Conservation (phyloP, 1,284 basidiomycete genomes). For the Irpex sp. region DNA sequence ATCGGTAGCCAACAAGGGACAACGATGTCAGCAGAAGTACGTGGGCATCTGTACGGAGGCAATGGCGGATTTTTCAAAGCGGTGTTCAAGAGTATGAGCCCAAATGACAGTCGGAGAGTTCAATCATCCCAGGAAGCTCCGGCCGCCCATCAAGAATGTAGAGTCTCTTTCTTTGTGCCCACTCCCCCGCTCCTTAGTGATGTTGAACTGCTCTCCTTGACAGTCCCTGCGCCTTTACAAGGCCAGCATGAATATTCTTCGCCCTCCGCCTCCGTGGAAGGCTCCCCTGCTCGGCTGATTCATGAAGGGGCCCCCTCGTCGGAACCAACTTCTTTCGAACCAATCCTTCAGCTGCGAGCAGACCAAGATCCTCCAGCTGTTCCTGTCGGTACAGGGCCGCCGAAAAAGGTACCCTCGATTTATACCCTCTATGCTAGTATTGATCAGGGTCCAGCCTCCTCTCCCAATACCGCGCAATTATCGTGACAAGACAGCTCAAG, state of each 20-base stretch:
- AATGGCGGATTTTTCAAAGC: slow-evolving; percentile 17
- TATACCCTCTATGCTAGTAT: not conserved
- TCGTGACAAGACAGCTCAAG: not conserved
- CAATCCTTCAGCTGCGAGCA: no score
- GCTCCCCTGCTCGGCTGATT: no score
- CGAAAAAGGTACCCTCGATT: not conserved
- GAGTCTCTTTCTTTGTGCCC: no score
- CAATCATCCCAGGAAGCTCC: not conserved
- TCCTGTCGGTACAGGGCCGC: not conserved
- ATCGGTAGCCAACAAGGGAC: not conserved
- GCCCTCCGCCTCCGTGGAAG: no score
- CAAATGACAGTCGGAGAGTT: not conserved
- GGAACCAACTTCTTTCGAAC: no score
- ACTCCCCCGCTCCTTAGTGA: no score
- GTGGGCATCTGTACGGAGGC: slow-evolving; percentile 12
- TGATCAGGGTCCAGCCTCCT: not conserved
- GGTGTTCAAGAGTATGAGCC: slow-evolving; percentile 4
- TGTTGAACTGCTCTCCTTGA: no score
- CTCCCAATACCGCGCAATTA: not conserved
- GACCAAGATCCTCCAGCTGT: no score
- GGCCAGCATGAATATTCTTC: no score
- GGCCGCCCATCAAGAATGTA: not conserved
- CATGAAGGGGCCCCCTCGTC: no score
- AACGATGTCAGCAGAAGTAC: not conserved
- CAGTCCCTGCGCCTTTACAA: no score